These are phyloP conservation scores for Coccomyxa sp. DNA, from an alignment of 139 green algal species.

Conservation along the genomic window DNA sequence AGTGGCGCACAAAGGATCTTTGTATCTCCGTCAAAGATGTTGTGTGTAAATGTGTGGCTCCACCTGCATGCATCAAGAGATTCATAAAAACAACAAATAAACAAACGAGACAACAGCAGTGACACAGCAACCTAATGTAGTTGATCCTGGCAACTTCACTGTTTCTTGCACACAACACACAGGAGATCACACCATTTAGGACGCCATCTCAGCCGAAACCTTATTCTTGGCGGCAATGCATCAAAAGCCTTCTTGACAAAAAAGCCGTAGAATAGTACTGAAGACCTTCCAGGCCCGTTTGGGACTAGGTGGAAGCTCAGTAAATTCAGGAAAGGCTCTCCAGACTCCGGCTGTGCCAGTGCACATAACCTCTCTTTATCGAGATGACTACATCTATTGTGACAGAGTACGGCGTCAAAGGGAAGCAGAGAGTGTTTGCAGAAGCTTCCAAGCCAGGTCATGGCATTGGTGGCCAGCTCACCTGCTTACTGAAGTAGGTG, in stretches of 20 bases:
- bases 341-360: too few relatives aligned
- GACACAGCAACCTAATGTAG: too few relatives aligned
- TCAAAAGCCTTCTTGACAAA: neutral
- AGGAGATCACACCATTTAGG: neutral
- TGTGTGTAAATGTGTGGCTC: neutral
- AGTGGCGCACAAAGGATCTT: neutral
- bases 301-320: neutral
- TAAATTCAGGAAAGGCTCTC: neutral
- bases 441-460: neutral
- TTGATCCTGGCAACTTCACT: too few relatives aligned
- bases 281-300: neutral
- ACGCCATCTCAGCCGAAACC: neutral
- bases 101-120: too few relatives aligned
- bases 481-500: neutral
- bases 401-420: too few relatives aligned
- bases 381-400: too few relatives aligned
- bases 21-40: neutral
- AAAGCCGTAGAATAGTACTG: neutral
- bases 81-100: too few relatives aligned
- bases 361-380: too few relatives aligned
- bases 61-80: too few relatives aligned
- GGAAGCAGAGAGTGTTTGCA: too few relatives aligned
- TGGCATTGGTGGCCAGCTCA: neutral
- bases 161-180: too few relatives aligned
- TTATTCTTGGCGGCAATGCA: neutral